These are phyloP conservation scores for Tetraselmis chui DNA, from an alignment of 139 green algal species.

Conservation along the genomic window DNA sequence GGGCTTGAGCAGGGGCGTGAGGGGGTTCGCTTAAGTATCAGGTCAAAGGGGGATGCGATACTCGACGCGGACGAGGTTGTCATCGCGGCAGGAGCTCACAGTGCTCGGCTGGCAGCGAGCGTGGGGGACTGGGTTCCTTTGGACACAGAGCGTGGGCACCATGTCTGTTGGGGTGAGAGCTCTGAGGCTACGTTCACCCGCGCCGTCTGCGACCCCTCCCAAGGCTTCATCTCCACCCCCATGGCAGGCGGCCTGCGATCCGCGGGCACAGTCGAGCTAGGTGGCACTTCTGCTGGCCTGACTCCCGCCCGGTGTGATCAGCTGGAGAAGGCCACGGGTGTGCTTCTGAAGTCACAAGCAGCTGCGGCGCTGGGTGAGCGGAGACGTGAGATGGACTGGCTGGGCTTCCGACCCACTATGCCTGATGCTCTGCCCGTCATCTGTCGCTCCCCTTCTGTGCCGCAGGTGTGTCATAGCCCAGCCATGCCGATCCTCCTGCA, in stretches of 20 bases:
- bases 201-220: slow-evolving; percentile 3
- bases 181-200: slow-evolving; percentile 3
- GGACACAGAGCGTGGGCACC: slow-evolving; percentile 18
- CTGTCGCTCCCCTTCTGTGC: not conserved
- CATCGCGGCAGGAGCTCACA: slow-evolving; percentile 6
- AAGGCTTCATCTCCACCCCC: slow-evolving; percentile 17
- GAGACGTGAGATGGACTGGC: slow-evolving; percentile 6
- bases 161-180: slow-evolving; percentile 1
- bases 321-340: slow-evolving; percentile 5
- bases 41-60: not conserved
- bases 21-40: not conserved
- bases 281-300: not conserved
- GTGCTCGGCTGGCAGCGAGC: not conserved
- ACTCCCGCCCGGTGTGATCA: not conserved
- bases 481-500: not conserved
- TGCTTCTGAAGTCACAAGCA: not conserved
- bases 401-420: slow-evolving; percentile 17
- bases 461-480: not conserved
- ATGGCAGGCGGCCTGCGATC: slow-evolving; percentile 9
- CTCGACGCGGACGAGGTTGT: slow-evolving; percentile 6
- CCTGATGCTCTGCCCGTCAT: slow-evolving; percentile 17
- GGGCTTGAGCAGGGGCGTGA: not conserved
- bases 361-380: not conserved
- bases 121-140: slow-evolving; percentile 10
- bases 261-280: slow-evolving; percentile 15